phyloP scores from a whole-genome alignment of 495 filamentous ascomycete species.

The Acidiella bohemica region DNA sequence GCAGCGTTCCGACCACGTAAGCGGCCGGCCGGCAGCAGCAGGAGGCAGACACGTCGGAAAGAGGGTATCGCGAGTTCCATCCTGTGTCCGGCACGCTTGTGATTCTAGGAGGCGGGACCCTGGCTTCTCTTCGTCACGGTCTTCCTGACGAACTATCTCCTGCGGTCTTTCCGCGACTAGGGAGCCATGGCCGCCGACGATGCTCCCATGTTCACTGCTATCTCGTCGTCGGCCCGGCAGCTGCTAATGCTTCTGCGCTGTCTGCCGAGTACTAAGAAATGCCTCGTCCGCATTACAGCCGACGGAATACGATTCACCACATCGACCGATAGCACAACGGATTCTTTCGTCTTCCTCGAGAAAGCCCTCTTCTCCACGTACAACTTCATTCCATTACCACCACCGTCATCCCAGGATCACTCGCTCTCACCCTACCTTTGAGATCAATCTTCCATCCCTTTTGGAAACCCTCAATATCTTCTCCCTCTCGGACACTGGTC shows the following conservation, averaged over 20 bases:
- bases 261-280: conserved; percentile 66
- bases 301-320: conserved; percentile 76
- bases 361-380: conserved; percentile 79
- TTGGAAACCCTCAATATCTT: conserved; percentile 94
- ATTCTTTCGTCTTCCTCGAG: conserved; percentile 74
- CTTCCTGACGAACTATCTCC: background rate
- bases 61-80: conserved; percentile 4
- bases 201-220: conserved; percentile 59
- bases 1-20: too few species aligned
- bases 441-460: conserved; percentile 72
- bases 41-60: too few species aligned
- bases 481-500: conserved; percentile 51
- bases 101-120: conserved; percentile 1
- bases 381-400: conserved; percentile 35
- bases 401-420: conserved; percentile 29
- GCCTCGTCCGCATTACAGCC: conserved; percentile 67
- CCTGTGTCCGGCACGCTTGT: conserved; percentile 12
- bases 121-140: conserved; percentile 6
- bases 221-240: conserved; percentile 74
- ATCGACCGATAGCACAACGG: conserved; percentile 73
- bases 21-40: too few species aligned
- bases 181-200: conserved; percentile 12
- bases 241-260: conserved; percentile 83
- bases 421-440: conserved; percentile 43
- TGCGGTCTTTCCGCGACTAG: background rate